Base-by-base conservation (phyloP, 345 rosid species). In the Viola odorata region DNA sequence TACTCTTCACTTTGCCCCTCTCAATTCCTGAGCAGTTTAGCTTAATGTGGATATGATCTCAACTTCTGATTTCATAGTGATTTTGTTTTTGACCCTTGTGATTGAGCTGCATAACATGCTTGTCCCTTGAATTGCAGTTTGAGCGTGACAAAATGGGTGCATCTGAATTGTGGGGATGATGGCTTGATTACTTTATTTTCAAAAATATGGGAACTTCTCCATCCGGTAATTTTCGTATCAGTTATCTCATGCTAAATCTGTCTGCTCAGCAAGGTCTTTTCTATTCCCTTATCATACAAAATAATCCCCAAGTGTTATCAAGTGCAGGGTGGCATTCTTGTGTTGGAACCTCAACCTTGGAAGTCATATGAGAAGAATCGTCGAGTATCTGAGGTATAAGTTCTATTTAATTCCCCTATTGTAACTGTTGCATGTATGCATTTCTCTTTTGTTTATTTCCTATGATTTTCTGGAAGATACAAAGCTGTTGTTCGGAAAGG, bases 281-380 rank as follows among this genome's bases (percentile, higher is more conserved):
- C 10, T 47, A 9, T 49, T 49, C 15, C 56, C 17, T 13, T 5
- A 13, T 37, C 13, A 12, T 53, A 3, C 10, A 51, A 3, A 37
- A n/a, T 15, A 5, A 14, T 58, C 32, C 4, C 45, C 10, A 13
- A 37, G 17, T 60, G 45, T 32, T 54, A 13, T 49, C 41, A 58
- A 58, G 71, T 58, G 60, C 82, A 94, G 97, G 99, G 99, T 74
- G 99, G 99, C 58, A 69, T 81, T 53, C 77, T 94, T 44, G 71
- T 94, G 36, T 64, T 94, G 87, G 97, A 94, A 79, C 96, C 97
- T 76, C 99, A 94, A 75, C 95, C 99, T 47, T 94, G 96, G 99
- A 71, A 74, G 58, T 94, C 99, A 58, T 94, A 94, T 78, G 88
- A 82, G 78, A 84, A 75, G 57, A 94, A 90, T 39, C 95, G 77